These are phyloP conservation scores for Sarocladium oryzae DNA, from an alignment of 2,329 filamentous ascomycete species.

Conservation along the genomic window DNA sequence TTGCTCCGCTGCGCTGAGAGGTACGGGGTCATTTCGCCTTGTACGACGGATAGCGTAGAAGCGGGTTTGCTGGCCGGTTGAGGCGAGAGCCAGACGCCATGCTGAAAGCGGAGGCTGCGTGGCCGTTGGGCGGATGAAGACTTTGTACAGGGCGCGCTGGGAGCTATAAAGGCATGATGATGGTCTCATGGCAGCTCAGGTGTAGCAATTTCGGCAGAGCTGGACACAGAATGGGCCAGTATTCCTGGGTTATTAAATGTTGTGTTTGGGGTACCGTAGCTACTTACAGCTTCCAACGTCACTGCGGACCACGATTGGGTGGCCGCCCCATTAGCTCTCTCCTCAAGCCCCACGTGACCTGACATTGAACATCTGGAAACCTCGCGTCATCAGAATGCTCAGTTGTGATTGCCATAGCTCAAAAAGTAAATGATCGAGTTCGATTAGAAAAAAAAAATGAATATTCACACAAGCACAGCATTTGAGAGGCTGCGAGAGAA, in stretches of 20 bases:
- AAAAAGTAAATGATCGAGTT: too few species aligned
- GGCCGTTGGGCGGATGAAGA: constrained; percentile 34
- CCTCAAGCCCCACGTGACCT: too few species aligned
- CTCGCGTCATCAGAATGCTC: too few species aligned
- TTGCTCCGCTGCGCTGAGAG: constrained; percentile 6
- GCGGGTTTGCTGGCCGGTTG: constrained; percentile 13
- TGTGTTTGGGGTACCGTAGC: too few species aligned
- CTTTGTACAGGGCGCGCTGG: constrained; percentile 38
- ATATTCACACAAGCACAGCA: too few species aligned
- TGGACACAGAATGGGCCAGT: neutral
- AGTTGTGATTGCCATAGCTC: too few species aligned
- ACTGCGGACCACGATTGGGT: neutral
- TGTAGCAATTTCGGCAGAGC: neutral
- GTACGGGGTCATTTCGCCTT: constrained; percentile 11
- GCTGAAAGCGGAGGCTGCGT: constrained; percentile 16
- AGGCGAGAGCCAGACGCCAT: constrained; percentile 1
- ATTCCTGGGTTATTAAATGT: too few species aligned
- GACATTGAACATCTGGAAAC: too few species aligned
- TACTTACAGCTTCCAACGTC: too few species aligned
- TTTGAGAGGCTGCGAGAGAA: too few species aligned
- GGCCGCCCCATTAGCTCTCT: neutral
- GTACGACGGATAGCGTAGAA: constrained; percentile 11
- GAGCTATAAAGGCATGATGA: constrained; percentile 35
- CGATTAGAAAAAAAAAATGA: too few species aligned
- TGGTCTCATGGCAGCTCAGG: constrained; percentile 26